Conservation (phyloP, 148 eudicot genomes). For the Rhododendron vialii region DNA sequence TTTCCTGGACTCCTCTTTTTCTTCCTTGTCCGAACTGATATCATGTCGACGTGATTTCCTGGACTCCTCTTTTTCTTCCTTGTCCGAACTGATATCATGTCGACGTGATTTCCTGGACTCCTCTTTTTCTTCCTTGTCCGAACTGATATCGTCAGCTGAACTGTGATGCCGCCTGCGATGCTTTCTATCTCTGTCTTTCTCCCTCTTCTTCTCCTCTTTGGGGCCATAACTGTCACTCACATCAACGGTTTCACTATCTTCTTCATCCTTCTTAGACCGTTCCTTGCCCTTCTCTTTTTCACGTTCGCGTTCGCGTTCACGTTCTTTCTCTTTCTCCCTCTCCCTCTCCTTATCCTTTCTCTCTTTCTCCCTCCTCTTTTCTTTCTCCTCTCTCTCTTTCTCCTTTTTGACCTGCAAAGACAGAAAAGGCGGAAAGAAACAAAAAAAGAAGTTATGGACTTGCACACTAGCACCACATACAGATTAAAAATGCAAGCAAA, state of each 20-base stretch:
- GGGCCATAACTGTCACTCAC: slow-evolving; percentile 39
- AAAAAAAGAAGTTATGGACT: neutral
- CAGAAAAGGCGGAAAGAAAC: neutral
- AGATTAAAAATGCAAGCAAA: neutral
- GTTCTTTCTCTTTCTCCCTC: slow-evolving; percentile 36
- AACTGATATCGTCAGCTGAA: slow-evolving; percentile 56
- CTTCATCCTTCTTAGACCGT: slow-evolving; percentile 70
- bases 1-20: slow-evolving; percentile 75
- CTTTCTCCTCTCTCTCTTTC: slow-evolving; percentile 75
- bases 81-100: slow-evolving; percentile 68
- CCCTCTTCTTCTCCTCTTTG: slow-evolving; percentile 68
- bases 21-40: slow-evolving; percentile 75
- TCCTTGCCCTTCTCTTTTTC: slow-evolving; percentile 79
- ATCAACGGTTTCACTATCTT: slow-evolving; percentile 63
- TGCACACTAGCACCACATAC: neutral
- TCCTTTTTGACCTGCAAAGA: slow-evolving; percentile 73
- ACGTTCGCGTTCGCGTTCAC: slow-evolving; percentile 36
- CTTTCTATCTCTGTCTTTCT: slow-evolving; percentile 71
- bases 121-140: slow-evolving; percentile 86
- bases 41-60: slow-evolving; percentile 55
- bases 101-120: slow-evolving; percentile 57
- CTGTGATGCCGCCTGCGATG: slow-evolving; percentile 77
- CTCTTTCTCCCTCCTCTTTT: slow-evolving; percentile 45
- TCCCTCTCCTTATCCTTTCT: slow-evolving; percentile 48
- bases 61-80: slow-evolving; percentile 80